phyloP scores from a whole-genome alignment of 2,329 filamentous ascomycete species.

The Fusarium sublunatum region DNA sequence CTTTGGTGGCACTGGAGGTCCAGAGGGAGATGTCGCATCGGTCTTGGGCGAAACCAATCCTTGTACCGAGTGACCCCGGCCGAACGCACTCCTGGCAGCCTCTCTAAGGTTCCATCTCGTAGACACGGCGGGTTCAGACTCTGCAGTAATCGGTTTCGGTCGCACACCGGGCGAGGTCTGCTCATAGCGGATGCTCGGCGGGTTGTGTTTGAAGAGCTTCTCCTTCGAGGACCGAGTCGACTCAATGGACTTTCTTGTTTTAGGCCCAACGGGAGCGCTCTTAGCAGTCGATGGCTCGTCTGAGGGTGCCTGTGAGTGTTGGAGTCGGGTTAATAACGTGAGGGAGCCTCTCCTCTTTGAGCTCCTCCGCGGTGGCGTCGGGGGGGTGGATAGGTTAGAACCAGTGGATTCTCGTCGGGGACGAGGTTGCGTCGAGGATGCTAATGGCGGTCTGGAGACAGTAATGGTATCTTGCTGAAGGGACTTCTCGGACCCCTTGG shows the following conservation, averaged over 20 bases:
- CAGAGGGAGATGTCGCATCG: constrained; percentile 19
- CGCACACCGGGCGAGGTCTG: constrained; percentile 39
- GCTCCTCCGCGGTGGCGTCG: constrained; percentile 40
- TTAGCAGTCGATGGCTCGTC: constrained; percentile 31
- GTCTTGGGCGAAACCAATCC: constrained; percentile 19
- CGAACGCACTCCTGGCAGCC: constrained; percentile 51
- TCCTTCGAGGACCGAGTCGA: constrained; percentile 16
- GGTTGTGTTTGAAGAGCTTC: constrained; percentile 31
- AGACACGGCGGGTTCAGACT: constrained; percentile 24
- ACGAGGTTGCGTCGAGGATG: constrained; percentile 14
- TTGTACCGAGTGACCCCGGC: constrained; percentile 33
- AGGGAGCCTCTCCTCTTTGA: constrained; percentile 41
- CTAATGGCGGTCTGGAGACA: constrained; percentile 19
- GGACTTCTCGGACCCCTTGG: background rate
- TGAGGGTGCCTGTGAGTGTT: constrained; percentile 13
- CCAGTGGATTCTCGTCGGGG: constrained; percentile 26
- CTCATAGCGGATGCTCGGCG: constrained; percentile 48
- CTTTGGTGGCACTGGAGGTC: constrained; percentile 18
- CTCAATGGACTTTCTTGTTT: constrained; percentile 18
- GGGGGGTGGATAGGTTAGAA: constrained; percentile 21
- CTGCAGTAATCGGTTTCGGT: constrained; percentile 36
- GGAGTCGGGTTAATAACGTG: constrained; percentile 25
- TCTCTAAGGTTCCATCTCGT: constrained; percentile 52
- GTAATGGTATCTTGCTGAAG: constrained; percentile 29
- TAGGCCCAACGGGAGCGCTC: constrained; percentile 5